Evolutionary conservation across 2,329 filamentous ascomycete genomes (phyloP), one percentile per base, ranked within the genome.

Genomic region (Arthrobotrys conoides): DNA sequence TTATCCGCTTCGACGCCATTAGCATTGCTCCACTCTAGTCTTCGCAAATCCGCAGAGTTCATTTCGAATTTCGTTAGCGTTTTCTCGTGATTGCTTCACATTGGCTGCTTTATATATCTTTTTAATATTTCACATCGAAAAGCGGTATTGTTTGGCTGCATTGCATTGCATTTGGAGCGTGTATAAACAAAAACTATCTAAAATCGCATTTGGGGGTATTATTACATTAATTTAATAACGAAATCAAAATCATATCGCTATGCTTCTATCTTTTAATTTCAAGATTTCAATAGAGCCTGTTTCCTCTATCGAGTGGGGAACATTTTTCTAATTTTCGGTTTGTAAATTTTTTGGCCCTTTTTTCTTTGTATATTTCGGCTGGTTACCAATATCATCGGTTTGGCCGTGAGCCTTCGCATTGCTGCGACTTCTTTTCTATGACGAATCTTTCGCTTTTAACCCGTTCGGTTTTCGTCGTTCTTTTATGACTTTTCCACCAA

Each of bases 401-500:
- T 3, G 27, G 27, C 27, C 27, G 27, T 30, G 6, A 30, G 27
- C 3, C 6, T 6, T 10, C 36, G 36, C 36, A 38, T 38, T 38
- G 36, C 12, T 38, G 8, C 36, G 12, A 38, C 12, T 38, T 14
- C 36, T 38, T 38, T 14, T 38, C 36, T 38, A 30, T 30, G 27
- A 2, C 36, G 8, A 38, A 5, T 14, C 12, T 14, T 38, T 38
- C 36, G n/a, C 36, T 38, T 57, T 38, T 12, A 36, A 10, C 30
- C 6, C 14, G 16, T 22, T 27, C 36, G 14, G 38, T 2, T 41
- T 4, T 5, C 1, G 5, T 30, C 6, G 12, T 5, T 16, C 14
- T 4, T 1, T 22, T 44, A 61, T 4, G 20, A 20, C 36, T 61
- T 63, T 80, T 81, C 64, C 22, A 38, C 30, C n/a, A 36, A 36